Evolutionary conservation across 768 basidiomycete genomes (phyloP).

Genomic region (Lactarius trivialis): DNA sequence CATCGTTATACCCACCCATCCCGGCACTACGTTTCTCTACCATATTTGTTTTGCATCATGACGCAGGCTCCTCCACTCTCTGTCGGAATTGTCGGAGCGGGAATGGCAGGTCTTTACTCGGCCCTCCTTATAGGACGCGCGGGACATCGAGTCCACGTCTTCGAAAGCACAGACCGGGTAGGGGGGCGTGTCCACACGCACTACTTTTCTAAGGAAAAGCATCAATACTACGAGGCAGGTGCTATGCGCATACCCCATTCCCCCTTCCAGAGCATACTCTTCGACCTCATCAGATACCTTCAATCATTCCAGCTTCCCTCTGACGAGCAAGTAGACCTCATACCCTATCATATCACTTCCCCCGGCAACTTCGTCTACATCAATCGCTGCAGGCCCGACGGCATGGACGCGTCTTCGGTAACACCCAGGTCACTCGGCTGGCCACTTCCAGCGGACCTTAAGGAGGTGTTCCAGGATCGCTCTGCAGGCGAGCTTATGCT

Average conservation of each 20-base stretch:
- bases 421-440: constrained; percentile 14
- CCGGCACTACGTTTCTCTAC: not conserved
- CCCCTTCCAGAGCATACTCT: constrained; percentile 14
- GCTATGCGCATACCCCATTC: constrained; percentile 25
- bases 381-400: constrained; percentile 5
- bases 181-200: constrained; percentile 22
- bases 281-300: constrained; percentile 17
- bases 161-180: constrained; percentile 18
- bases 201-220: constrained; percentile 20
- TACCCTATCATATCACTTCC: constrained; percentile 18
- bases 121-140: constrained; percentile 17
- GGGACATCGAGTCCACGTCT: constrained; percentile 19
- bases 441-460: constrained; percentile 5
- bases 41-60: not conserved
- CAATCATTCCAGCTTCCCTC: constrained; percentile 2
- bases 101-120: constrained; percentile 20
- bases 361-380: constrained; percentile 22
- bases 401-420: constrained; percentile 3
- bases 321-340: constrained; percentile 15
- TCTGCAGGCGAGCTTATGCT: constrained; percentile 19
- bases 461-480: constrained; percentile 11
- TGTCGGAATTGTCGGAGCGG: constrained; percentile 21
- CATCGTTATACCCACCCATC: not conserved
- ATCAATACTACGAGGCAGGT: constrained; percentile 24
- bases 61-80: not conserved